phyloP scores from a whole-genome alignment of 495 filamentous ascomycete genomes.

The Neurospora sp. region DNA sequence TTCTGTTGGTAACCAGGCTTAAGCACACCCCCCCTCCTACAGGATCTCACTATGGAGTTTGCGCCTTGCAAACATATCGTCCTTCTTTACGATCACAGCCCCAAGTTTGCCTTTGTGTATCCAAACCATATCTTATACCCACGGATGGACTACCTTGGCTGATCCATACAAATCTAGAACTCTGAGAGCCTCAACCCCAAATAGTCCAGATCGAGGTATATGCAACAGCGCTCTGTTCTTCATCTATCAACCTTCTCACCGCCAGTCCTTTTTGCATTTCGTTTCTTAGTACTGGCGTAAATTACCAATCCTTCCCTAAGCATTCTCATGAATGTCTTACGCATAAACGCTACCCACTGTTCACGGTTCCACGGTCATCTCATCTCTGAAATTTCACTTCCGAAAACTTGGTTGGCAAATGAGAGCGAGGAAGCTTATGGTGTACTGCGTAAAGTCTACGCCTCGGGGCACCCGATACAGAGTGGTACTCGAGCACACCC shows the following conservation, averaged over 20 bases:
- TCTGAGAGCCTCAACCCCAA: too few relatives aligned
- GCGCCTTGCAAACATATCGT: not conserved
- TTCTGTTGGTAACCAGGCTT: not conserved
- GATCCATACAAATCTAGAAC: not conserved
- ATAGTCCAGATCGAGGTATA: not conserved
- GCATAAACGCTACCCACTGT: not conserved
- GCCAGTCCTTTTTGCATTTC: not conserved
- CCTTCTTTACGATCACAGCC: not conserved
- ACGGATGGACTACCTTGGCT: not conserved
- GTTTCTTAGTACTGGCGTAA: not conserved
- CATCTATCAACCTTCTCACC: not conserved
- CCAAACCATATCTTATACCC: not conserved
- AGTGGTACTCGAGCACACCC: not conserved
- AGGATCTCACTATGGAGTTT: not conserved
- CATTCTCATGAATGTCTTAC: not conserved
- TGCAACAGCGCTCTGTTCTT: not conserved
- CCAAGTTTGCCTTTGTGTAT: not conserved
- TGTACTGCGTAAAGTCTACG: not conserved
- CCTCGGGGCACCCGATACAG: not conserved
- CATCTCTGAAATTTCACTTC: not conserved
- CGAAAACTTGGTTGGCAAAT: not conserved
- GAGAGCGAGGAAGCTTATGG: not conserved
- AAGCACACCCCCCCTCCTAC: not conserved
- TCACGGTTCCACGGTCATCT: not conserved
- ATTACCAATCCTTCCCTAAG: too few relatives aligned